Base-by-base conservation (phyloP, 2,329 filamentous ascomycete genomes). In the Fusarium nisikadoi region DNA sequence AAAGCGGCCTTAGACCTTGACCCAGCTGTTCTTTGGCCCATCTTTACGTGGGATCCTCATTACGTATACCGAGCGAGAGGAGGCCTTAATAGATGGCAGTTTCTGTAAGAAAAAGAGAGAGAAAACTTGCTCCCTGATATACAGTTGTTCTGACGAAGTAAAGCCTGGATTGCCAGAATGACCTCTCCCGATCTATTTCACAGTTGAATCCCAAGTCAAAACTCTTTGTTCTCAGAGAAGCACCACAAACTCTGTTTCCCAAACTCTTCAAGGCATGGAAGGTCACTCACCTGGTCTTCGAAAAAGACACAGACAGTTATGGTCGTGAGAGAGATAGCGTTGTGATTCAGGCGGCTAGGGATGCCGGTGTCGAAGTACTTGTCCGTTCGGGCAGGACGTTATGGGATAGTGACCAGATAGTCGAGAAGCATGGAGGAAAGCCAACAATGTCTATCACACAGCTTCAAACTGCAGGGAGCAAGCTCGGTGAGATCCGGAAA, bases 11-110 rank as follows among this genome's bases (percentile, higher is more conserved):
- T 95, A 12, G 90, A 92, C 64, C 84, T 94, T 11, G 85, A 92
- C 1, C 91, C 92, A 3, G 87, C 87, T 57, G 89, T 87, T 25
- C 83, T 95, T 31, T 94, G 91, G 84, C 92, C 92, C 2, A 87
- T 94, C 49, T 95, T 93, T 86, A 93, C 91, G 3, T 95, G 92
- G 91, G 92, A 94, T 78, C 92, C 92, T 62, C 91, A 94, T 79
- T 94, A 94, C 78, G 91, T 94, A 31, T 94, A 94, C 78, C 87
- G 87, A 36, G 89, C 90, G 2, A 87, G 92, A 63, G 92, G 91
- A 8, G 91, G 91, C 0, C 83, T 89, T 13, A 95, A 95, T 76
- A 85, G 93, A 73, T 94, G 92, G 91, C 90, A 93, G 75, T 94
- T 91, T 76, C 80, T 94, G 83, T 89, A 76, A 76, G 84, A 47